Percentiles rank a stretch among this genome's conserved stretches.
phyloP scores from a whole-genome alignment of 2,329 filamentous ascomycete genomes.

The Cadophora luteo-olivacea region DNA sequence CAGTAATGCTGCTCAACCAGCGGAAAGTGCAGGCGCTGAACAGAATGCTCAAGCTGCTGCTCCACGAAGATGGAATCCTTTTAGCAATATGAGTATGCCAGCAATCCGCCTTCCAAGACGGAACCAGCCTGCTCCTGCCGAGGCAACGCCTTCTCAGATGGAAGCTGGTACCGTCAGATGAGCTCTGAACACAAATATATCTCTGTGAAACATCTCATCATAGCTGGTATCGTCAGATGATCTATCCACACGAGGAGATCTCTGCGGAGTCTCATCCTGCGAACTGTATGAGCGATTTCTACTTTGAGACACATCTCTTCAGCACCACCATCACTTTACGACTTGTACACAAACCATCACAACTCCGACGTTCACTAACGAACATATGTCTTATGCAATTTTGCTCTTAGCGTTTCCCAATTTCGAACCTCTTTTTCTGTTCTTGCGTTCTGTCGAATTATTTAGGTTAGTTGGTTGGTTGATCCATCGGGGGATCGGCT shows the following conservation, averaged over 20 bases:
- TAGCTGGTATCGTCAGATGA: too few species aligned
- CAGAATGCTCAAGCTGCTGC: slow-evolving; percentile 25
- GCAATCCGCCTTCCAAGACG: slow-evolving; percentile 34
- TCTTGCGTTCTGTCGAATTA: slow-evolving; percentile 19
- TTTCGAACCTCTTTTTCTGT: slow-evolving; percentile 16
- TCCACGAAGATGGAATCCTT: slow-evolving; percentile 40
- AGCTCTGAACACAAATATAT: slow-evolving; percentile 24
- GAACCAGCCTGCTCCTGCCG: slow-evolving; percentile 28
- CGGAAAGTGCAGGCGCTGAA: slow-evolving; percentile 11
- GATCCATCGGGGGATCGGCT: slow-evolving; percentile 9
- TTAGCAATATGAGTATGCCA: slow-evolving; percentile 37
- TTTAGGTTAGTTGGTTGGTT: slow-evolving; percentile 12
- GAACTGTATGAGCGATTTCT: slow-evolving; percentile 25
- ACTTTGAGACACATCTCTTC: slow-evolving; percentile 14
- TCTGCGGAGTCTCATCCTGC: slow-evolving; percentile 7
- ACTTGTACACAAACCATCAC: slow-evolving; percentile 10
- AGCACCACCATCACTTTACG: slow-evolving; percentile 10
- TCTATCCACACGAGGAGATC: slow-evolving; percentile 10
- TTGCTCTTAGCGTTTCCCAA: slow-evolving; percentile 37
- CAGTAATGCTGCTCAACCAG: slow-evolving; percentile 8
- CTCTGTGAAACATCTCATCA: too few species aligned
- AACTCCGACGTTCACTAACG: neutral
- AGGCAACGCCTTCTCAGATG: slow-evolving; percentile 44
- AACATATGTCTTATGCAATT: slow-evolving; percentile 24
- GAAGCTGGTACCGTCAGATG: slow-evolving; percentile 42